A percentile compares a stretch with the other conserved stretches of the same genome.
These are phyloP conservation scores for Coemansia sp. DNA, from an alignment of 192 early-diverging fungal genomes.

Conservation along the genomic window DNA sequence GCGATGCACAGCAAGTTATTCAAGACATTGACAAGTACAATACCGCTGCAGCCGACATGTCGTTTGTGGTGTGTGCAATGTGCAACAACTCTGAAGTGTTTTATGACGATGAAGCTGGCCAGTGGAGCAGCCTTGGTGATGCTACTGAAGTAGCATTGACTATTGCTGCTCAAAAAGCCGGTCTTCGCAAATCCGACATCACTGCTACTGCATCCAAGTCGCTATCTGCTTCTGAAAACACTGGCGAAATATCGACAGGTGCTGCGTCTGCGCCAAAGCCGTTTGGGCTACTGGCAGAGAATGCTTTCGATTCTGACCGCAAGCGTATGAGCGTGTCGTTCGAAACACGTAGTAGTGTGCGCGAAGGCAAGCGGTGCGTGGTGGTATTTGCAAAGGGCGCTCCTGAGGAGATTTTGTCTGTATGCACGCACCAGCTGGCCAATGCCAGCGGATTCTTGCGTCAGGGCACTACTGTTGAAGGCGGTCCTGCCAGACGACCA, in stretches of 20 bases:
- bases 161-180: slow-evolving; percentile 80
- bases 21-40: slow-evolving; percentile 53
- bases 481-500: slow-evolving; percentile 11
- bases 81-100: slow-evolving; percentile 86
- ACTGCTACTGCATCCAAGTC: slow-evolving; percentile 1
- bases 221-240: background rate
- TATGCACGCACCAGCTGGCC: slow-evolving; percentile 41
- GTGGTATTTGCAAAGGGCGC: slow-evolving; percentile 88
- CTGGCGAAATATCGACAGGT: background rate
- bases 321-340: slow-evolving; percentile 93
- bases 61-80: slow-evolving; percentile 72
- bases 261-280: slow-evolving; percentile 9
- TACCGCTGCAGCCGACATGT: slow-evolving; percentile 68
- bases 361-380: slow-evolving; percentile 18
- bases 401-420: slow-evolving; percentile 80
- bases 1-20: slow-evolving; percentile 27
- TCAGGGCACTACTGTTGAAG: slow-evolving; percentile 13
- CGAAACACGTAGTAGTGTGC: slow-evolving; percentile 15
- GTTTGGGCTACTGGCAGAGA: slow-evolving; percentile 64
- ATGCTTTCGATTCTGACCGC: slow-evolving; percentile 90
- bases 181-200: slow-evolving; percentile 58
- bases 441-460: slow-evolving; percentile 32
- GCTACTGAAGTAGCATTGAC: slow-evolving; percentile 94
- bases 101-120: slow-evolving; percentile 52
- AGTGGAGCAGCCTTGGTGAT: slow-evolving; percentile 81